Evolutionary conservation across 192 early-diverging fungal species (phyloP).

Genomic region (Backusella psychrophila): DNA sequence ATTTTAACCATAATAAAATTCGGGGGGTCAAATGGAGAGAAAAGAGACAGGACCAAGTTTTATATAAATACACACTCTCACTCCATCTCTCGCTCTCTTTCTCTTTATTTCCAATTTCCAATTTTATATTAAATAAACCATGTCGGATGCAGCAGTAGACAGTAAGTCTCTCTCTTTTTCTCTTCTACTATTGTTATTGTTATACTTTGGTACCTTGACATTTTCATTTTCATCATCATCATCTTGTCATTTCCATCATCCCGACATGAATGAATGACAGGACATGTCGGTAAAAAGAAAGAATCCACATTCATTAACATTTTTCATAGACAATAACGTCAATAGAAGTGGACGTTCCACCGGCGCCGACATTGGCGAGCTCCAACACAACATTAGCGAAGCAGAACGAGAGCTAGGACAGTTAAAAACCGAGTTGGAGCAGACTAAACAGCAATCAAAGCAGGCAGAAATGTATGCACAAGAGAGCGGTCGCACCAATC

Average conservation of each 20-base stretch:
- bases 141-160: neutral
- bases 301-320: neutral
- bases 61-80: neutral
- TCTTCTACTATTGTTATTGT: neutral
- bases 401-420: slow-evolving; percentile 27
- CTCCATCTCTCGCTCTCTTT: neutral
- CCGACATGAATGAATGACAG: neutral
- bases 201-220: neutral
- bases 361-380: slow-evolving; percentile 35
- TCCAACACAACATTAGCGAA: slow-evolving; percentile 34
- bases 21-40: neutral
- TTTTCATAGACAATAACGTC: neutral
- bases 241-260: neutral
- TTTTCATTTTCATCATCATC: neutral
- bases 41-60: neutral
- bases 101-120: neutral
- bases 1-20: neutral
- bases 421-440: slow-evolving; percentile 22
- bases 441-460: slow-evolving; percentile 27
- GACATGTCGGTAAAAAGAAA: neutral
- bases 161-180: neutral
- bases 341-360: slow-evolving; percentile 16
- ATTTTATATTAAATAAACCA: neutral
- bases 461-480: slow-evolving; percentile 30
- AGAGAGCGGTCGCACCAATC: slow-evolving; percentile 35